phyloP scores from a whole-genome alignment of 495 filamentous ascomycete genomes.

The Wilcoxina mikolae region DNA sequence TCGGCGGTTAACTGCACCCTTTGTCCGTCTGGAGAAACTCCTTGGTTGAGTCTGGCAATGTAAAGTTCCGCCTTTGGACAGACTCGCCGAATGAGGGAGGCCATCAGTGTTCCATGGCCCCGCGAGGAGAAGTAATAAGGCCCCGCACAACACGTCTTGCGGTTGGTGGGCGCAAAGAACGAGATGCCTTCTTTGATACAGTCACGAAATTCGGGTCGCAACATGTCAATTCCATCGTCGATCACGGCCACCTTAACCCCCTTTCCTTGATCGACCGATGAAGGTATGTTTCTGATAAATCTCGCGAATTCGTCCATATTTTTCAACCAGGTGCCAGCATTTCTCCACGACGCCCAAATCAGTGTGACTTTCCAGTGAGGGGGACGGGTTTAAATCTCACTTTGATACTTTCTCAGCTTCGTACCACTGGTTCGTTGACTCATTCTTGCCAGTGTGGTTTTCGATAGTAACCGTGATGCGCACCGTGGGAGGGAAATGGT shows the following conservation, averaged over 20 bases:
- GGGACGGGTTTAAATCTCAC: too few relatives aligned
- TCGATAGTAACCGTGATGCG: too few relatives aligned
- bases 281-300: slow-evolving; percentile 5
- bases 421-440: too few relatives aligned
- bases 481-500: background rate
- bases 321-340: slow-evolving; percentile 13
- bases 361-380: too few relatives aligned
- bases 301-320: slow-evolving; percentile 7
- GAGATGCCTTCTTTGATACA: slow-evolving; percentile 22
- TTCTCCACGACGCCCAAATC: too few relatives aligned
- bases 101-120: slow-evolving; percentile 35
- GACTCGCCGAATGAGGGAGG: slow-evolving; percentile 28
- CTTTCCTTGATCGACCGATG: background rate
- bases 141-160: slow-evolving; percentile 6
- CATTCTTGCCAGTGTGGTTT: background rate
- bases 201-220: slow-evolving; percentile 11
- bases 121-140: slow-evolving; percentile 29
- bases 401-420: too few relatives aligned
- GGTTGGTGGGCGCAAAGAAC: slow-evolving; percentile 27
- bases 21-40: slow-evolving; percentile 8
- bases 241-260: slow-evolving; percentile 32
- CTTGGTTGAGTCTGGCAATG: slow-evolving; percentile 29
- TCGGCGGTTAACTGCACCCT: background rate
- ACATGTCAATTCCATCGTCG: slow-evolving; percentile 33
- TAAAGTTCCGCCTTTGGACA: slow-evolving; percentile 31